Conservation (phyloP, 1,139 yeast genomes). For the Pichia kudriavzevii region DNA sequence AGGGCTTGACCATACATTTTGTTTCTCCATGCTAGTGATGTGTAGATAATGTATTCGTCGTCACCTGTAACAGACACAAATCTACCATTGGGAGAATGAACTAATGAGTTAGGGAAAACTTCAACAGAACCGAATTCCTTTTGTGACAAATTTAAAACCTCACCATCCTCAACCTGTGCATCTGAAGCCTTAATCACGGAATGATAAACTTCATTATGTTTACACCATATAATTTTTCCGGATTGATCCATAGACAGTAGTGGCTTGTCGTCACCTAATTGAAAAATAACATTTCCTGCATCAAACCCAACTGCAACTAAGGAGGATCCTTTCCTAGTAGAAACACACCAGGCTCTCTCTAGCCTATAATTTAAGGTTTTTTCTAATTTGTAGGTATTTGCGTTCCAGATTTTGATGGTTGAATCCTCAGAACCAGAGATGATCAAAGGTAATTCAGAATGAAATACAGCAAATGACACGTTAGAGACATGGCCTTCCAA, state of each 20-base stretch:
- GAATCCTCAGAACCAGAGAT: slow-evolving; percentile 82
- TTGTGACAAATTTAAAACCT: slow-evolving; percentile 61
- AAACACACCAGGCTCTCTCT: slow-evolving; percentile 96
- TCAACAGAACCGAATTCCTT: slow-evolving; percentile 91
- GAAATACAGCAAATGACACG: slow-evolving; percentile 95
- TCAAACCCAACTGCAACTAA: slow-evolving; percentile 90
- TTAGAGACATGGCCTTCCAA: slow-evolving; percentile 90
- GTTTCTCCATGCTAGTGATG: slow-evolving; percentile 97
- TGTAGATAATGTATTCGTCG: slow-evolving; percentile 93
- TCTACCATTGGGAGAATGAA: slow-evolving; percentile 95
- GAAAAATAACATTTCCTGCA: slow-evolving; percentile 80
- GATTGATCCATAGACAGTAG: slow-evolving; percentile 86
- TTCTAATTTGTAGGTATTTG: slow-evolving; percentile 77
- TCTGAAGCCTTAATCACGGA: slow-evolving; percentile 68
- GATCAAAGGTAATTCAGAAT: slow-evolving; percentile 87
- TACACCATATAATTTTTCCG: slow-evolving; percentile 86
- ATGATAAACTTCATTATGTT: slow-evolving; percentile 83
- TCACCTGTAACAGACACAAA: slow-evolving; percentile 97
- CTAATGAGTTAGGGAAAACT: slow-evolving; percentile 78
- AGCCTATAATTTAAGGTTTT: slow-evolving; percentile 84
- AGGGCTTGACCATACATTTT: slow-evolving; percentile 85
- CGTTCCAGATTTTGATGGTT: slow-evolving; percentile 70
- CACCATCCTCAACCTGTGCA: slow-evolving; percentile 71
- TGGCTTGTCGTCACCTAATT: slow-evolving; percentile 92
- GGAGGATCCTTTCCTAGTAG: slow-evolving; percentile 69